A percentile compares a stretch with the other conserved stretches of the same genome.
Evolutionary conservation across 768 basidiomycete genomes (phyloP).

Genomic region (Omphalotus guepiniiformis): DNA sequence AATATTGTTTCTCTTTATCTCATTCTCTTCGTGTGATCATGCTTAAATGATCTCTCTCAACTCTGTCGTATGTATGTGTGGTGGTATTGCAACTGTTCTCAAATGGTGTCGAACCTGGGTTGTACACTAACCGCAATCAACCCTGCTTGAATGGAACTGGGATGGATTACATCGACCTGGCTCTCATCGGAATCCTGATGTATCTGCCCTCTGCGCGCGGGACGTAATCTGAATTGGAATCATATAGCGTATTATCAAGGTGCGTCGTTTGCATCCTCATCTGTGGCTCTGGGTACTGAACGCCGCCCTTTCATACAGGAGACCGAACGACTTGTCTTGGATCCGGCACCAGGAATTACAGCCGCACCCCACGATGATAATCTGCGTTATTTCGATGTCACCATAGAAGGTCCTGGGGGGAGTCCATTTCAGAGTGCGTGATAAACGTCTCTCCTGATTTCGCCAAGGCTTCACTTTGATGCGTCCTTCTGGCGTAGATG

Average conservation of each 20-base stretch:
- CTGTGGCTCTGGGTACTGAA: constrained; percentile 4
- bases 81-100: too few species aligned
- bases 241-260: constrained; percentile 50
- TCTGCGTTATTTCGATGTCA: constrained; percentile 96
- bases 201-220: not conserved
- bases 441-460: not conserved
- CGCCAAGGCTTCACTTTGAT: not conserved
- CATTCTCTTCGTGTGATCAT: too few species aligned
- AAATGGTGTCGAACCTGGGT: too few species aligned
- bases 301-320: constrained; percentile 54
- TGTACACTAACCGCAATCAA: too few species aligned
- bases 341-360: constrained; percentile 97
- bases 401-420: constrained; percentile 90
- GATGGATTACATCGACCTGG: not conserved
- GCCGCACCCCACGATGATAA: constrained; percentile 96
- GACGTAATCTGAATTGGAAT: not conserved
- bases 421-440: constrained; percentile 83
- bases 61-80: too few species aligned
- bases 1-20: not conserved
- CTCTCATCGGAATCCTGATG: not conserved
- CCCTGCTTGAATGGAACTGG: too few species aligned
- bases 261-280: constrained; percentile 16
- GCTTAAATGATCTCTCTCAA: too few species aligned
- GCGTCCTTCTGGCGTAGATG: too few species aligned
- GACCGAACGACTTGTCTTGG: constrained; percentile 93